Conservation (phyloP, 2,329 filamentous ascomycete genomes). For the Aureobasidium namibiae region DNA sequence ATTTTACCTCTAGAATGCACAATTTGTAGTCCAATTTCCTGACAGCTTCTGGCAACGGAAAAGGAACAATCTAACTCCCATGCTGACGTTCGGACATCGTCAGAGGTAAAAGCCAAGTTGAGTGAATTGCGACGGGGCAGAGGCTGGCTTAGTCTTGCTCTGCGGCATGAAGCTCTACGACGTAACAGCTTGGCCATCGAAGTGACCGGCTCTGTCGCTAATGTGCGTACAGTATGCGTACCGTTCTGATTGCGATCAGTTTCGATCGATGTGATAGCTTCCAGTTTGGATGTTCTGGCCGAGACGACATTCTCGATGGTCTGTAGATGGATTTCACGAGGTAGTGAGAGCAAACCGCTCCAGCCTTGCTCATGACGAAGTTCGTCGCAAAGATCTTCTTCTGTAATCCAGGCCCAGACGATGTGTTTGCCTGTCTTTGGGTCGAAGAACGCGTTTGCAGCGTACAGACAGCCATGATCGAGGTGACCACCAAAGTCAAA, state of each 20-base stretch:
- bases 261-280: background rate
- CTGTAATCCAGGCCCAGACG: conserved; percentile 44
- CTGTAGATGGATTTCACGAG: conserved; percentile 15
- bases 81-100: background rate
- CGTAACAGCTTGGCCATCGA: background rate
- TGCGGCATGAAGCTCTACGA: background rate
- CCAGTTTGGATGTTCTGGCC: background rate
- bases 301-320: background rate
- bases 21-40: background rate
- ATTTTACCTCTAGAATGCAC: background rate
- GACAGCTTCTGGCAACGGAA: background rate
- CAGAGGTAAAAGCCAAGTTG: background rate
- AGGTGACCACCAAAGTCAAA: background rate
- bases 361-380: conserved; percentile 39
- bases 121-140: background rate
- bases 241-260: background rate
- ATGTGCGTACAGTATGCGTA: background rate
- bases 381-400: conserved; percentile 41
- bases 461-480: background rate
- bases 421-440: conserved; percentile 34
- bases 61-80: background rate
- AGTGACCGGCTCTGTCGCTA: background rate
- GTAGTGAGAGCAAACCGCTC: conserved; percentile 42
- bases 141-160: background rate
- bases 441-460: conserved; percentile 34